Evolutionary conservation across 1,284 basidiomycete species (phyloP).

Genomic region (Malassezia furfur): DNA sequence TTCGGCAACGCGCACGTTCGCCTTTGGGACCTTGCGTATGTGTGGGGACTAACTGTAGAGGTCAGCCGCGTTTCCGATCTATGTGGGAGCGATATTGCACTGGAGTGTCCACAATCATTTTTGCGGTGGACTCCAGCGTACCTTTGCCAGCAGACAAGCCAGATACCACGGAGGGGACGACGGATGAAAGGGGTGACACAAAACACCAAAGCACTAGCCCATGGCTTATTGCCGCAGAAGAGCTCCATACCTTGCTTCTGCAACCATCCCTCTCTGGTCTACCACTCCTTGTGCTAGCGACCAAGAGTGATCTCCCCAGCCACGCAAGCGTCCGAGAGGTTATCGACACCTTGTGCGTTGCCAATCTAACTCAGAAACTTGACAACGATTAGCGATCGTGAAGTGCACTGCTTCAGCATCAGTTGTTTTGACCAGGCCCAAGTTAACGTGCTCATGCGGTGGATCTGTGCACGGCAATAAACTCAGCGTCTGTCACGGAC

Average conservation of each 20-base stretch:
- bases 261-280: slow-evolving; percentile 67
- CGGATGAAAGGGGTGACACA: too few species aligned
- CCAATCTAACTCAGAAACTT: slow-evolving; percentile 8
- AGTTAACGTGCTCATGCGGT: slow-evolving; percentile 56
- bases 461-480: slow-evolving; percentile 45
- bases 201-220: not conserved
- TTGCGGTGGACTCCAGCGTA: slow-evolving; percentile 49
- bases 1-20: slow-evolving; percentile 84
- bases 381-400: slow-evolving; percentile 58
- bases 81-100: slow-evolving; percentile 88
- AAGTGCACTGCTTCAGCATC: slow-evolving; percentile 52
- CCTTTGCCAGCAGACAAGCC: slow-evolving; percentile 9
- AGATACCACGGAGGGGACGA: slow-evolving; percentile 5
- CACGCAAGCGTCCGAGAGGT: slow-evolving; percentile 76
- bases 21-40: slow-evolving; percentile 79
- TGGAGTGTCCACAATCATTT: slow-evolving; percentile 89
- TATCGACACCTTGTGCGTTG: slow-evolving; percentile 65
- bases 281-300: slow-evolving; percentile 84
- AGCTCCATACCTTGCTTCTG: slow-evolving; percentile 73
- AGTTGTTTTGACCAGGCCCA: slow-evolving; percentile 84
- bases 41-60: slow-evolving; percentile 49
- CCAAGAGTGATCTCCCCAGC: slow-evolving; percentile 81
- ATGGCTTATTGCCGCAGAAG: slow-evolving; percentile 64
- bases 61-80: slow-evolving; percentile 80
- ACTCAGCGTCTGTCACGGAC: too few species aligned